Evolutionary conservation across 495 filamentous ascomycete genomes (phyloP), one percentile per base, ranked within the genome.

Genomic region (Aspergillus leporis): DNA sequence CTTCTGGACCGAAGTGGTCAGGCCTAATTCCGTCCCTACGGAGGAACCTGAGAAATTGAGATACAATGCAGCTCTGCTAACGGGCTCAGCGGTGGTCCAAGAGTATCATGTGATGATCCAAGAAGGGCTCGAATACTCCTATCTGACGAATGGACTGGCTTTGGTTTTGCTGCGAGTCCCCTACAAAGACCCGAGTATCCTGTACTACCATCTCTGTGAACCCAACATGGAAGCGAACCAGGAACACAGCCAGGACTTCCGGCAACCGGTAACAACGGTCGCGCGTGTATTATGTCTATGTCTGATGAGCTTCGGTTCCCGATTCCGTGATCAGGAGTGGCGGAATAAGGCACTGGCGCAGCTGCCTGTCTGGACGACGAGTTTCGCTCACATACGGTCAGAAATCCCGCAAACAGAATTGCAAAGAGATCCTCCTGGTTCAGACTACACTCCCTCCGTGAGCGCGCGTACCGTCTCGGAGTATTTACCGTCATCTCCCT

Each of bases 1-100:
- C 6, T 66, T 70, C 21, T 70, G 54, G 62, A 43, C 66, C 12
- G 54, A 66, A n/a, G 51, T 72, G 16, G 58, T 71, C 6, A 47
- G 52, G 31, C 49, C n/a, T 4, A 52, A 68, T 6, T 40, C 53
- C 5, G 58, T 66, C 13, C 65, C 61, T 3, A 66, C 55, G 0
- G 41, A 62, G 3, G 41, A 58, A 8, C 50, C 36, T 32, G 56
- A 59, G 48, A 70, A 70, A 51, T 43, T 65, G 36, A 66, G 25
- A 6, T 28, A 28, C 6, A 28, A 28, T 28, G 25, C 25, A 28
- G 6, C 25, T 6, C 25, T 3, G 25, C 25, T 28, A 28, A 28
- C 25, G 25, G 25, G 25, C 25, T 28, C 25, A 6, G 25, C 25
- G 25, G 25, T 28, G 25, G 25, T 28, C 25, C 25, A 3, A 28